Evolutionary conservation across 1,139 yeast genomes (phyloP).

Genomic region (Saccharomyces hybrid): DNA sequence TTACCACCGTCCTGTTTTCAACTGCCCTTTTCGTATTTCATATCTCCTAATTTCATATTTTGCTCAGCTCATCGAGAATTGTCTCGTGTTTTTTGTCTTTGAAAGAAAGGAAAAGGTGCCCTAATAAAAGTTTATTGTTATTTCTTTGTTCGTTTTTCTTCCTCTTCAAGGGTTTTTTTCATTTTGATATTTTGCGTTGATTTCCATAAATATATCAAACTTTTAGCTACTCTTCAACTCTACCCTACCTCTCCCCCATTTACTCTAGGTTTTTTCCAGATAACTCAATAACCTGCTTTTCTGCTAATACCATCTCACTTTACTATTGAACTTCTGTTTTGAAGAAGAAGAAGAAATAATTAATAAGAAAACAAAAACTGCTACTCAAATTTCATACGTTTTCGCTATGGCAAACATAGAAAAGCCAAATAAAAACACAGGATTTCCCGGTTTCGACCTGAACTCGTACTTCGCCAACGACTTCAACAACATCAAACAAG

Average conservation of each 20-base stretch:
- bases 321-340: not conserved
- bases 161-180: not conserved
- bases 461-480: not conserved
- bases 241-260: not conserved
- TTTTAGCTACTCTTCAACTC: not conserved
- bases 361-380: not conserved
- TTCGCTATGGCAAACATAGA: not conserved
- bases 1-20: not conserved
- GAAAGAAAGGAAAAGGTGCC: not conserved
- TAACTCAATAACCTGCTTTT: slow-evolving; percentile 3
- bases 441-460: not conserved
- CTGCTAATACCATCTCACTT: not conserved
- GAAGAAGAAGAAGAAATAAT: not conserved
- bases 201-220: not conserved
- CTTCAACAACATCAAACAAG: not conserved
- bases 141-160: not conserved
- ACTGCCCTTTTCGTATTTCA: not conserved
- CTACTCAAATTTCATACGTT: not conserved
- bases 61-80: not conserved
- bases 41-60: not conserved
- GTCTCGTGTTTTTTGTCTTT: not conserved
- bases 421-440: not conserved
- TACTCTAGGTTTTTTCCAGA: not conserved
- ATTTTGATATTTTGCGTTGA: not conserved
- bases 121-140: not conserved